Base-by-base conservation (phyloP, 2,329 filamentous ascomycete genomes). In the Nannizziopsis barbatae region DNA sequence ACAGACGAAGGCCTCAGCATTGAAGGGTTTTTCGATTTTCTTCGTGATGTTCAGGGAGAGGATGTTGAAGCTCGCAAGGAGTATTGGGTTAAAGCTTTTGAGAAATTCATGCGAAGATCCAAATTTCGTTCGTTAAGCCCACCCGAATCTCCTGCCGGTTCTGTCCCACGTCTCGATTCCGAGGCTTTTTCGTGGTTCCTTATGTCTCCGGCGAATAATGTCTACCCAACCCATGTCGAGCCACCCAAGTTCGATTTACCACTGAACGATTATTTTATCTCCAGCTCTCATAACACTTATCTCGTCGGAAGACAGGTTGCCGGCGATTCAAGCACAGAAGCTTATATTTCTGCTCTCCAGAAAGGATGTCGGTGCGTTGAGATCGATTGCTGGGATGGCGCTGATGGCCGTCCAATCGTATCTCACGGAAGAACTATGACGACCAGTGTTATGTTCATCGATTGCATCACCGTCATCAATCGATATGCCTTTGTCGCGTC, bases 251-350 rank as follows among this genome's bases (percentile, higher is more conserved):
- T 95, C 47, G 81, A 94, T 60, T 80, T 85, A 18, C 92, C 92
- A 0, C 72, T 96, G 63, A 95, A 94, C 62, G 90, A 96, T 62
- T 98, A 98, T 66, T 95, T 88, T 71, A 92, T 98, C 56, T 96
- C 90, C 1, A 95, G 89, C 70, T 96, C 92, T 1, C 92, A 98
- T 73, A 98, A 98, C 67, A 98, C 92, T 0, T 98, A 98, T 60
- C 80, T 98, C 0, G 74, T 93, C 3, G 92, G 92, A 11, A 82
- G 89, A 47, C 92, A 98, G 64, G 82, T 96, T 1, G 84, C 81
- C 9, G 90, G 90, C 22, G 79, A 85, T 39, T 95, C 92, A 1
- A 96, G 89, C 61, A 85, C 93, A 1, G 92, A 98, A 65, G 88
- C 88, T 38, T 98, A 98, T 68, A 93, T 96, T 57, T 81, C 81